A percentile compares a stretch with the other conserved stretches of the same genome.
phyloP scores from a whole-genome alignment of 352 stramenopile species.

The Phytopythium vexans region DNA sequence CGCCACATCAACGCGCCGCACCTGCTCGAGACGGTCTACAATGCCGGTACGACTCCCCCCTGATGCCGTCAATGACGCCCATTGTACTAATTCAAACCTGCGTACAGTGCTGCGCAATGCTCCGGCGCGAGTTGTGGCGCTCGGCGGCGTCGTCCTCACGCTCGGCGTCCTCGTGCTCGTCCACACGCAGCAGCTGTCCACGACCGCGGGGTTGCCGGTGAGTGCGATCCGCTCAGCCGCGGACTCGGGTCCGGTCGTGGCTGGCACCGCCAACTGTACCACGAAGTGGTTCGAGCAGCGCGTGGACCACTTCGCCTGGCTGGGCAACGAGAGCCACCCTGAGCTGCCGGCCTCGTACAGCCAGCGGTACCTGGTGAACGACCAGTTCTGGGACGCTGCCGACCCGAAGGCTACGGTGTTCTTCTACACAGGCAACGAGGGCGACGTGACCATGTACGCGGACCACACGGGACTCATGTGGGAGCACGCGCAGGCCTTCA shows the following conservation, averaged over 20 bases:
- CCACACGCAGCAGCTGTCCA: conserved; percentile 60
- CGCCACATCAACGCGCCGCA: conserved; percentile 27
- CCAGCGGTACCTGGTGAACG: conserved; percentile 90
- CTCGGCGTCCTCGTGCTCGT: conserved; percentile 69
- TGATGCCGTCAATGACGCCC: not conserved
- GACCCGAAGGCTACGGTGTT: conserved; percentile 83
- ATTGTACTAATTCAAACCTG: not conserved
- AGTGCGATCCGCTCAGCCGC: conserved; percentile 24
- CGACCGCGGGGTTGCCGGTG: conserved; percentile 35
- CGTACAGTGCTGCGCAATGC: conserved; percentile 26
- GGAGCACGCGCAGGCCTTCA: conserved; percentile 88
- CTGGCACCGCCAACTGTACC: conserved; percentile 71
- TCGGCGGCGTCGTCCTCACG: conserved; percentile 39
- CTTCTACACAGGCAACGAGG: conserved; percentile 95
- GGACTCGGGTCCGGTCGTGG: conserved; percentile 17
- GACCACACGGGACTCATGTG: conserved; percentile 95
- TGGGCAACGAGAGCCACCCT: conserved; percentile 17
- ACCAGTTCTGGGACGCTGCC: conserved; percentile 72
- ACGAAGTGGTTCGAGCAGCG: conserved; percentile 86
- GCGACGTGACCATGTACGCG: conserved; percentile 92
- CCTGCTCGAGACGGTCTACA: conserved; percentile 30
- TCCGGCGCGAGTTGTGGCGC: conserved; percentile 42
- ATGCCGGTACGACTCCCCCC: conserved; percentile 15
- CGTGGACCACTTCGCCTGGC: conserved; percentile 89
- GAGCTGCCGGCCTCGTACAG: conserved; percentile 57